Percentiles rank a stretch among this genome's conserved stretches.
Conservation (phyloP, 2,329 filamentous ascomycete genomes). For the Calonectria naviculata region DNA sequence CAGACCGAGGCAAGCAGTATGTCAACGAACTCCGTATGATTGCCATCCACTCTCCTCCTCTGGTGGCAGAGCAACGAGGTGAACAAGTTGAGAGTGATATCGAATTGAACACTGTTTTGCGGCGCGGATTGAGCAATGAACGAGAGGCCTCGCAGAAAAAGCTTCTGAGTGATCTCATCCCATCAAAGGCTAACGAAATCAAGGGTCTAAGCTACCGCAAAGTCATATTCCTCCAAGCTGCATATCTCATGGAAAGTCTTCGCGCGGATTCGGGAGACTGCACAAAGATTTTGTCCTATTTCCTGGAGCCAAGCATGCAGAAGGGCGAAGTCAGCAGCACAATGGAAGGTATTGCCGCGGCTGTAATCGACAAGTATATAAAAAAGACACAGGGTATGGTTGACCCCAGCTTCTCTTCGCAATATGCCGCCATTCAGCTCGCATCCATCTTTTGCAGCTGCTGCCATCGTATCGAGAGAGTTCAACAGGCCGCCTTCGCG, state of each 20-base stretch:
- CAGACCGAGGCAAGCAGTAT: slow-evolving; percentile 78
- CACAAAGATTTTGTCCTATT: slow-evolving; percentile 90
- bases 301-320: slow-evolving; percentile 89
- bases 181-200: slow-evolving; percentile 82
- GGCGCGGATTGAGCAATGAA: slow-evolving; percentile 84
- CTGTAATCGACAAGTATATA: slow-evolving; percentile 84
- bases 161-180: slow-evolving; percentile 78
- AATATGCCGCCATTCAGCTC: slow-evolving; percentile 89
- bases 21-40: slow-evolving; percentile 83
- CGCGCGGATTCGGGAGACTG: slow-evolving; percentile 90
- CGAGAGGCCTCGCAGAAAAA: slow-evolving; percentile 85
- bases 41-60: slow-evolving; percentile 85
- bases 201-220: slow-evolving; percentile 88
- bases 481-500: slow-evolving; percentile 85
- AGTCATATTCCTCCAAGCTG: slow-evolving; percentile 90
- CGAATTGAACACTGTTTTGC: slow-evolving; percentile 92
- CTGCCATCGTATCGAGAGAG: slow-evolving; percentile 92
- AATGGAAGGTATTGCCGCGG: slow-evolving; percentile 73
- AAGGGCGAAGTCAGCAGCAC: slow-evolving; percentile 70
- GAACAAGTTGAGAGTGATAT: slow-evolving; percentile 96
- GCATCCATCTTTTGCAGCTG: slow-evolving; percentile 87
- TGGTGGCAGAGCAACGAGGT: slow-evolving; percentile 88
- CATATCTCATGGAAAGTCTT: slow-evolving; percentile 88
- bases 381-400: slow-evolving; percentile 77
- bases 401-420: slow-evolving; percentile 85